These are phyloP conservation scores for Sordariomycetes sp. DNA, from an alignment of 2,329 filamentous ascomycete genomes.

Conservation along the genomic window DNA sequence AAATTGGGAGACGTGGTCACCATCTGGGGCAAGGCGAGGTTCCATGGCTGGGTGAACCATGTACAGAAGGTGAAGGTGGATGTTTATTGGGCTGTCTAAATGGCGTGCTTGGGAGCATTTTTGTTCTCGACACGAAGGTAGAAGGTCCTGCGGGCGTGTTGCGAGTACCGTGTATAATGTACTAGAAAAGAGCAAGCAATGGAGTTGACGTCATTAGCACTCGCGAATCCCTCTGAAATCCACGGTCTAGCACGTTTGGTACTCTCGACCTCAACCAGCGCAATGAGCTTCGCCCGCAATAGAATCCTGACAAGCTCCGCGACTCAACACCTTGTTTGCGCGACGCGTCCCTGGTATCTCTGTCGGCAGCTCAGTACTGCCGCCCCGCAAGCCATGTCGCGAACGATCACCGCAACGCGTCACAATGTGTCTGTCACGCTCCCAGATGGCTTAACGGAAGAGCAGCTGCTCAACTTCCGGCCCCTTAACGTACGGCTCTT, in stretches of 20 bases:
- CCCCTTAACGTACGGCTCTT: constrained; percentile 36
- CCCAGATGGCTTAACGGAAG: constrained; percentile 30
- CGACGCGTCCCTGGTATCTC: too few species aligned
- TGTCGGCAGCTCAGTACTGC: too few species aligned
- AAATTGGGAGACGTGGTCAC: constrained; percentile 53
- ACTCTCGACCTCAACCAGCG: too few species aligned
- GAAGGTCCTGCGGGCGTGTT: too few species aligned
- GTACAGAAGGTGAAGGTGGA: constrained; percentile 41
- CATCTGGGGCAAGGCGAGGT: constrained; percentile 51
- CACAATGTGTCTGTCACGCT: constrained; percentile 28
- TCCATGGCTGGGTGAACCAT: constrained; percentile 42
- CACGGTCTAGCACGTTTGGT: too few species aligned
- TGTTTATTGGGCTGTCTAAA: constrained; percentile 47
- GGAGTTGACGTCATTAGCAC: not conserved
- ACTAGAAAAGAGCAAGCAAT: too few species aligned
- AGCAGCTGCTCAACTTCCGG: constrained; percentile 34
- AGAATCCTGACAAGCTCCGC: too few species aligned
- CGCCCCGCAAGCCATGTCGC: not conserved
- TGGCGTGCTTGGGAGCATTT: not conserved
- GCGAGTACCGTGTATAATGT: too few species aligned
- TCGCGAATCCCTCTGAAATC: too few species aligned
- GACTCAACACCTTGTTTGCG: too few species aligned
- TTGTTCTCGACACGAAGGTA: too few species aligned
- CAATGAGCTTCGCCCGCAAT: too few species aligned
- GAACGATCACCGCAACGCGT: not conserved